Conservation (phyloP, 1,284 basidiomycete genomes). For the Omphalotus olearius region DNA sequence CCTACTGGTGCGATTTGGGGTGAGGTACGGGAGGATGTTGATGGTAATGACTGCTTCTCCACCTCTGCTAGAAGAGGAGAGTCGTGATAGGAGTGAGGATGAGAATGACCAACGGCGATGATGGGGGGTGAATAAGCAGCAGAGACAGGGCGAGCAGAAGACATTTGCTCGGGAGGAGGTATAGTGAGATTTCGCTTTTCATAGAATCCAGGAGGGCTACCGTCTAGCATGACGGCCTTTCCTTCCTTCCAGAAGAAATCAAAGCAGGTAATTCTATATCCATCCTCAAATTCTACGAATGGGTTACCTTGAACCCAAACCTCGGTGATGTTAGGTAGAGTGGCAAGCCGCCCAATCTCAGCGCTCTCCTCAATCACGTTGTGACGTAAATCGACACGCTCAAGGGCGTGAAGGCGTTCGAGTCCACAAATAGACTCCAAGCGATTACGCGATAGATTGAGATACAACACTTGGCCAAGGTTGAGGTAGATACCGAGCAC, state of each 20-base stretch:
- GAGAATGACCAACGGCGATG: conserved; percentile 46
- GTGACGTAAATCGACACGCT: conserved; percentile 81
- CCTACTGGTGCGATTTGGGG: conserved; percentile 39
- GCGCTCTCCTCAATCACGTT: conserved; percentile 82
- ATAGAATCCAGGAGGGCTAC: conserved; percentile 67
- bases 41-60: conserved; percentile 23
- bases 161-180: conserved; percentile 46
- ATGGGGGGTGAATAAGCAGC: conserved; percentile 55
- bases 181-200: conserved; percentile 64
- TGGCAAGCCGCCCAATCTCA: conserved; percentile 83
- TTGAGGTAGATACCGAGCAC: conserved; percentile 83
- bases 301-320: conserved; percentile 84
- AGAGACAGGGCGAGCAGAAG: conserved; percentile 42
- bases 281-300: conserved; percentile 66
- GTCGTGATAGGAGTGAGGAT: conserved; percentile 27
- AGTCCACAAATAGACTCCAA: conserved; percentile 92
- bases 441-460: conserved; percentile 84
- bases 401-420: conserved; percentile 80
- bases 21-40: conserved; percentile 36
- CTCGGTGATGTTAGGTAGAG: conserved; percentile 72
- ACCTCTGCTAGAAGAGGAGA: conserved; percentile 14
- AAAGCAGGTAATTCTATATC: conserved; percentile 76
- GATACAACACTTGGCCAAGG: conserved; percentile 71
- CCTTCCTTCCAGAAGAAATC: conserved; percentile 82
- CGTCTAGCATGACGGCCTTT: conserved; percentile 71